A percentile compares a stretch with the other conserved stretches of the same genome.
Conservation (phyloP, 1,284 basidiomycete species). For the Heterobasidion parviporum region DNA sequence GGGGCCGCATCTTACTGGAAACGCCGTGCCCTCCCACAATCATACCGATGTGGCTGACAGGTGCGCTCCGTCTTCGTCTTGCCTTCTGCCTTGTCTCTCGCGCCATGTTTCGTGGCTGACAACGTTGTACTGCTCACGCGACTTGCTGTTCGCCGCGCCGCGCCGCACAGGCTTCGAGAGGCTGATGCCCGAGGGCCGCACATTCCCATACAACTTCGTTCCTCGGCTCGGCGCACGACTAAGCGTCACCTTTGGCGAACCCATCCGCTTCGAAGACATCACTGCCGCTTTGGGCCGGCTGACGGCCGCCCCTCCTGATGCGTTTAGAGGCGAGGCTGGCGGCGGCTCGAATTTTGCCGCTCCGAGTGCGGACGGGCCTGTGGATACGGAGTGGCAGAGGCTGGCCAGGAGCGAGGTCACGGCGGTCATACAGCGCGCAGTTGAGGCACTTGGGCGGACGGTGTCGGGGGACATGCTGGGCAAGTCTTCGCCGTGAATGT, state of each 20-base stretch:
- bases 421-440: conserved; percentile 46
- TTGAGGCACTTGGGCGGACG: conserved; percentile 49
- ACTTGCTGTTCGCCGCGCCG: not conserved
- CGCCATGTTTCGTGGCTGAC: not conserved
- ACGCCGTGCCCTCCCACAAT: conserved; percentile 65
- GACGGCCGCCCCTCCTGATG: conserved; percentile 14
- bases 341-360: not conserved
- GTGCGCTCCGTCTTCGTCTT: conserved; percentile 25
- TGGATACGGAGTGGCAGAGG: conserved; percentile 15
- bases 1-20: conserved; percentile 83
- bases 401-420: conserved; percentile 48
- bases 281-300: conserved; percentile 5
- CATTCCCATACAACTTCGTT: conserved; percentile 64
- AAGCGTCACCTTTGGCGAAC: conserved; percentile 67
- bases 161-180: conserved; percentile 65
- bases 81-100: not conserved
- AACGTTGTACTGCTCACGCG: not conserved
- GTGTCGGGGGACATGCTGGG: conserved; percentile 30
- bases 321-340: not conserved
- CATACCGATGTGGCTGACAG: conserved; percentile 91
- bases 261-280: conserved; percentile 41
- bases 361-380: conserved; percentile 5
- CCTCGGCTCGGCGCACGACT: conserved; percentile 55
- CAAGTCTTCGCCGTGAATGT: not conserved
- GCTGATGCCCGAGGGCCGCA: conserved; percentile 81